Evolutionary conservation across 129 eudicot species (phyloP).

Genomic region (Flaveria robusta): DNA sequence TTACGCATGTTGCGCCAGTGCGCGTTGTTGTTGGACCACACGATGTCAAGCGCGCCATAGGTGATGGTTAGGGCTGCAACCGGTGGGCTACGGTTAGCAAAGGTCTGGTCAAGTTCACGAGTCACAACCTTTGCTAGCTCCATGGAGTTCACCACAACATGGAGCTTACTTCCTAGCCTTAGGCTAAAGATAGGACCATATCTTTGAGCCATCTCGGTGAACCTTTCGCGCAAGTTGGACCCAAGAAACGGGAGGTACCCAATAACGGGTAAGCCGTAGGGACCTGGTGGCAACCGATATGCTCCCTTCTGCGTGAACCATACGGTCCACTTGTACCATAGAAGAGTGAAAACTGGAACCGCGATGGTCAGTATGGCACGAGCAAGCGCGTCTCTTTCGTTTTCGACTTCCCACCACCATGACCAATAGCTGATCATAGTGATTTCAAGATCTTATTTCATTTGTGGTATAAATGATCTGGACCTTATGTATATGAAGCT

Average conservation of each 20-base stretch:
- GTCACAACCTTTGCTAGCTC: slow-evolving; percentile 27
- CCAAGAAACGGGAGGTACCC: slow-evolving; percentile 38
- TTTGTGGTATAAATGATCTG: background rate
- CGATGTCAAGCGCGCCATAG: background rate
- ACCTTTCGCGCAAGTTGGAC: slow-evolving; percentile 32
- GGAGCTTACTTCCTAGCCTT: slow-evolving; percentile 33
- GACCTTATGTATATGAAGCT: background rate
- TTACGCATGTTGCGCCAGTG: slow-evolving; percentile 36
- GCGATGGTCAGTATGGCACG: slow-evolving; percentile 28
- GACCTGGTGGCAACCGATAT: slow-evolving; percentile 21
- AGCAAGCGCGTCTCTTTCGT: slow-evolving; percentile 18
- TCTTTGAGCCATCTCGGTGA: slow-evolving; percentile 25
- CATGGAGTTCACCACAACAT: slow-evolving; percentile 35
- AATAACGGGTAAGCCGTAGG: slow-evolving; percentile 34
- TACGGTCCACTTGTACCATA: slow-evolving; percentile 16
- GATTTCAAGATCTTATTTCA: background rate
- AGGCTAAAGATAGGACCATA: slow-evolving; percentile 41
- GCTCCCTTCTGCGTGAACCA: background rate
- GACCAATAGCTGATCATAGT: slow-evolving; percentile 27
- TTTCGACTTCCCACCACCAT: slow-evolving; percentile 41
- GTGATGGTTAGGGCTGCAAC: slow-evolving; percentile 11
- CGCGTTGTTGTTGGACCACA: slow-evolving; percentile 32
- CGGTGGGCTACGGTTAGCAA: slow-evolving; percentile 36
- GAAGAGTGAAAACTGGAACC: background rate
- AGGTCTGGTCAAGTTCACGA: slow-evolving; percentile 38